These are phyloP conservation scores for Arabidopsis lyrata DNA, from an alignment of 441 rosid species.

Conservation along the genomic window DNA sequence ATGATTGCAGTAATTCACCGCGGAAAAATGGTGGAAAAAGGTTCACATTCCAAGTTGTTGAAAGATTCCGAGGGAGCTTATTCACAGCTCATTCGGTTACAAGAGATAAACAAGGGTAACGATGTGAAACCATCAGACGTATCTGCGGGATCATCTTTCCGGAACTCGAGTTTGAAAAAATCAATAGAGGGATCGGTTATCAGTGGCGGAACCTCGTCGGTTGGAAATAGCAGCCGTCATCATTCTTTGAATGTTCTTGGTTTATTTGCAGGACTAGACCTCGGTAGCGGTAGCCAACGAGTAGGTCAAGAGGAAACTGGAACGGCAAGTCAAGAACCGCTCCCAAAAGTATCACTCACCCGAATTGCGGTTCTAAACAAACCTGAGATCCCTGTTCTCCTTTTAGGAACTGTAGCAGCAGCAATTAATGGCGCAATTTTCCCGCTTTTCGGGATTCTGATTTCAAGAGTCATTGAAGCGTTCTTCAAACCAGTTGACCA, in stretches of 20 bases:
- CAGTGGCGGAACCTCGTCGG: slow-evolving; percentile 43
- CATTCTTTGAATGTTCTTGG: slow-evolving; percentile 44
- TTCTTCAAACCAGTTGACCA: slow-evolving; percentile 47
- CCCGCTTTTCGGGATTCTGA: slow-evolving; percentile 54
- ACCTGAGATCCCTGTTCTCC: slow-evolving; percentile 53
- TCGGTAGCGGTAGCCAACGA: slow-evolving; percentile 23
- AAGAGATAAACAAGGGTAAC: slow-evolving; percentile 45
- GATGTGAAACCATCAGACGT: slow-evolving; percentile 23
- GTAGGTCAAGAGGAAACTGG: slow-evolving; percentile 31
- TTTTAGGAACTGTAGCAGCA: slow-evolving; percentile 53
- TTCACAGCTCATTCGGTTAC: slow-evolving; percentile 55
- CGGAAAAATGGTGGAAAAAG: slow-evolving; percentile 60
- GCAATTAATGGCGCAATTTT: slow-evolving; percentile 47
- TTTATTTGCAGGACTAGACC: slow-evolving; percentile 37
- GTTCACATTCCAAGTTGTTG: slow-evolving; percentile 57
- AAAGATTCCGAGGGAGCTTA: slow-evolving; percentile 59
- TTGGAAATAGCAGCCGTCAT: slow-evolving; percentile 41
- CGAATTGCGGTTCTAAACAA: slow-evolving; percentile 55
- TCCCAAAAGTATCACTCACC: slow-evolving; percentile 43
- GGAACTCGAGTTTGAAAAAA: slow-evolving; percentile 40
- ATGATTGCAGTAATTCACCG: slow-evolving; percentile 56
- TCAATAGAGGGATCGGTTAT: slow-evolving; percentile 43
- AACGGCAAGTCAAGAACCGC: slow-evolving; percentile 27
- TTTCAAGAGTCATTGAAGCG: slow-evolving; percentile 49
- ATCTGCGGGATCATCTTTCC: slow-evolving; percentile 30